These are phyloP conservation scores for Candida tibetensis DNA, from an alignment of 805 yeast genomes.

Conservation along the genomic window DNA sequence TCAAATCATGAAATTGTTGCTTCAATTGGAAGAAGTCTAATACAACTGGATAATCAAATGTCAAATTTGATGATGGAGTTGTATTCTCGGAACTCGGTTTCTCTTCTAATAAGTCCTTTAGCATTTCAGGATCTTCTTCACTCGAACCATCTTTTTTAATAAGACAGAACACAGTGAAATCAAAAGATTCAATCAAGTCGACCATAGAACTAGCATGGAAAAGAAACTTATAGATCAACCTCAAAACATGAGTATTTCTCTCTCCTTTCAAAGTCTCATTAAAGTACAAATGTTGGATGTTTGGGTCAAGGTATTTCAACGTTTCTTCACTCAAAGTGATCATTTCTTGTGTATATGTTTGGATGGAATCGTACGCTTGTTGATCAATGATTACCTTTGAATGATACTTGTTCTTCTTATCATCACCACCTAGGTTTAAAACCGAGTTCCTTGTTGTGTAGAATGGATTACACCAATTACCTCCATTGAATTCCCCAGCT, in stretches of 20 bases:
- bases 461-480: slow-evolving; percentile 76
- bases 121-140: slow-evolving; percentile 15
- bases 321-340: slow-evolving; percentile 40
- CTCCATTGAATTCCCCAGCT: slow-evolving; percentile 66
- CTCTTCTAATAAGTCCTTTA: slow-evolving; percentile 7
- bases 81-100: slow-evolving; percentile 3
- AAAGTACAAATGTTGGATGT: slow-evolving; percentile 33
- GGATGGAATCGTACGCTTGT: slow-evolving; percentile 42
- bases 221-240: slow-evolving; percentile 52
- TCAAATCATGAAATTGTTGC: slow-evolving; percentile 64
- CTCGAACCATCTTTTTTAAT: slow-evolving; percentile 30
- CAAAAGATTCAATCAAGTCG: slow-evolving; percentile 58
- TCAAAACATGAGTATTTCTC: slow-evolving; percentile 52
- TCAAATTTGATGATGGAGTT: slow-evolving; percentile 20
- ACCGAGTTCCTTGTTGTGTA: slow-evolving; percentile 39
- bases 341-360: slow-evolving; percentile 36
- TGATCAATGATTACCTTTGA: slow-evolving; percentile 50
- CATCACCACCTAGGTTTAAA: slow-evolving; percentile 43
- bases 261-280: slow-evolving; percentile 33
- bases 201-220: slow-evolving; percentile 48
- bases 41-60: slow-evolving; percentile 49
- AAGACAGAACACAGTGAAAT: slow-evolving; percentile 53
- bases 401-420: slow-evolving; percentile 38
- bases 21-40: slow-evolving; percentile 75
- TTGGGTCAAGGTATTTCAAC: slow-evolving; percentile 36